Evolutionary conservation across 805 yeast genomes (phyloP).

Genomic region (Myxozyma neglecta): DNA sequence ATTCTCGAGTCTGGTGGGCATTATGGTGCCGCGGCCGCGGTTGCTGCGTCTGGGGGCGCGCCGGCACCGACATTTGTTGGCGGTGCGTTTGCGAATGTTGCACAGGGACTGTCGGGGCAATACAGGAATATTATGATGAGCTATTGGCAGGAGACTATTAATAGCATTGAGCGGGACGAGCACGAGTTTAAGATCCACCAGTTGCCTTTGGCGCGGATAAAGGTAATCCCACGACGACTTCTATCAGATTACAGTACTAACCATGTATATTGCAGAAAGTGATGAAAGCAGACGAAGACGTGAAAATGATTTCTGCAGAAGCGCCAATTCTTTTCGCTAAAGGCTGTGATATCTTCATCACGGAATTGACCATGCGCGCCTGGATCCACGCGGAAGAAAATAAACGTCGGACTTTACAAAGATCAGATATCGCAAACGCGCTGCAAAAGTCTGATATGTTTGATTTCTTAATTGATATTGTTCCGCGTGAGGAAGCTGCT

Average conservation of each 20-base stretch:
- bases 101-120: slow-evolving; percentile 82
- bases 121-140: slow-evolving; percentile 88
- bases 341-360: slow-evolving; percentile 95
- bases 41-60: slow-evolving; percentile 33
- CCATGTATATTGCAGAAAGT: slow-evolving; percentile 23
- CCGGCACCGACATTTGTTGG: slow-evolving; percentile 40
- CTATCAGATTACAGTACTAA: neutral
- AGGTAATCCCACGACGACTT: slow-evolving; percentile 49
- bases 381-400: slow-evolving; percentile 99
- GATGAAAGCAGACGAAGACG: slow-evolving; percentile 52
- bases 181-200: slow-evolving; percentile 94
- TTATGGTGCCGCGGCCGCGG: slow-evolving; percentile 33
- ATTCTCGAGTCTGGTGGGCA: slow-evolving; percentile 33
- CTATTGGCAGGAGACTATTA: slow-evolving; percentile 96
- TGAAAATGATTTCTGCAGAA: slow-evolving; percentile 96
- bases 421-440: slow-evolving; percentile 93
- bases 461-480: slow-evolving; percentile 93
- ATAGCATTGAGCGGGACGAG: slow-evolving; percentile 81
- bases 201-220: slow-evolving; percentile 91
- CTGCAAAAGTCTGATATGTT: slow-evolving; percentile 94
- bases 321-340: slow-evolving; percentile 97
- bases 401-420: slow-evolving; percentile 90
- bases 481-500: slow-evolving; percentile 76
- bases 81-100: slow-evolving; percentile 83
- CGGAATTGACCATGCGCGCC: slow-evolving; percentile 96